Evolutionary conservation across 2,329 filamentous ascomycete species (phyloP).

Genomic region (Aspergillus versicolor): DNA sequence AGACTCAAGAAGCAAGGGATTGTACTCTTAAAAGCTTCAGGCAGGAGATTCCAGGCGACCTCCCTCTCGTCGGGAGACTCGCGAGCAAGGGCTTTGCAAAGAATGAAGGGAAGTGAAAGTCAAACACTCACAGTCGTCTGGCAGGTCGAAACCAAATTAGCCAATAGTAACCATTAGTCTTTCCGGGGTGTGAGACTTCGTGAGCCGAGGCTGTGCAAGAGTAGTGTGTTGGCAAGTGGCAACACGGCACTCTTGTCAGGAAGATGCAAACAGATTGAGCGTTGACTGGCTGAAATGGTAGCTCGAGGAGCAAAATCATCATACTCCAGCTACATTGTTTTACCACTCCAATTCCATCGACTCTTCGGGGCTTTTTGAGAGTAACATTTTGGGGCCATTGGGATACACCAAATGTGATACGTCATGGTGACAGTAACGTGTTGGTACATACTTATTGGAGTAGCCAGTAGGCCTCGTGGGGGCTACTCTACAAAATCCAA

Average conservation of each 20-base stretch:
- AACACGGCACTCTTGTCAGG: background rate
- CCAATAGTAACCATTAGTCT: background rate
- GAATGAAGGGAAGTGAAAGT: conserved; percentile 8
- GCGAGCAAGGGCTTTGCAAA: conserved; percentile 8
- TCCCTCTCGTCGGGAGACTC: background rate
- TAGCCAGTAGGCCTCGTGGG: background rate
- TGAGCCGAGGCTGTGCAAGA: conserved; percentile 2
- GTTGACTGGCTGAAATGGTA: background rate
- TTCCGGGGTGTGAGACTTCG: background rate
- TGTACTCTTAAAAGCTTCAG: background rate
- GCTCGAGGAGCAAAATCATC: background rate
- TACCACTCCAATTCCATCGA: background rate
- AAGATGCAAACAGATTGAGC: background rate
- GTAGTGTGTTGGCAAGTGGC: background rate
- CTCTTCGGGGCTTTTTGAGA: background rate
- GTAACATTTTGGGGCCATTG: background rate
- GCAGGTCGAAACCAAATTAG: background rate
- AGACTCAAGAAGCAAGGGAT: background rate
- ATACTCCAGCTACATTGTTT: background rate
- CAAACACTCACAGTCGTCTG: background rate
- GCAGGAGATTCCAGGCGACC: background rate
- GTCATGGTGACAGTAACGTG: background rate
- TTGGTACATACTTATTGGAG: background rate
- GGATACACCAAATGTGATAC: background rate
- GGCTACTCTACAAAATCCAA: background rate